Evolutionary conservation across 345 rosid genomes (phyloP).

Genomic region (Populus pruinosa): DNA sequence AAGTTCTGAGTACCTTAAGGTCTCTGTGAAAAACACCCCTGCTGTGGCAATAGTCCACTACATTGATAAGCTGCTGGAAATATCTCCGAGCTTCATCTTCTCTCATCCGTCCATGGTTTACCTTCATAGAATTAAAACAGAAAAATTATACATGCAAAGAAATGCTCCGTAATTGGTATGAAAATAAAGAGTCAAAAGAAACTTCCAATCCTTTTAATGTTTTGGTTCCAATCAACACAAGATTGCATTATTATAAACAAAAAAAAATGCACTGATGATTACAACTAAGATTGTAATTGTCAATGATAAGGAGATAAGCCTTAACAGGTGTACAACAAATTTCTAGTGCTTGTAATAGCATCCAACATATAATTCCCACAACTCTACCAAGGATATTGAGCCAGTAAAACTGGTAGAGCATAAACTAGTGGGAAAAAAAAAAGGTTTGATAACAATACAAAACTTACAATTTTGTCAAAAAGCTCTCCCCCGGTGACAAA

Average conservation of each 20-base stretch:
- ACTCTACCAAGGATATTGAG: background rate
- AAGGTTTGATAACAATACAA: background rate
- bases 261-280: background rate
- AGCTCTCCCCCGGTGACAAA: slow-evolving; percentile 33
- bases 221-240: background rate
- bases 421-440: background rate
- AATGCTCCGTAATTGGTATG: background rate
- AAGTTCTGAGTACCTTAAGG: slow-evolving; percentile 60
- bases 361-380: background rate
- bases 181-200: background rate
- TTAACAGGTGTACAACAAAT: background rate
- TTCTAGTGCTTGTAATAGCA: background rate
- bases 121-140: slow-evolving; percentile 39
- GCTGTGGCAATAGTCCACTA: slow-evolving; percentile 95
- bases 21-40: slow-evolving; percentile 98
- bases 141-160: background rate
- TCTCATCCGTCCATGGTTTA: slow-evolving; percentile 86
- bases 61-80: slow-evolving; percentile 94
- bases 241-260: background rate
- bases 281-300: background rate
- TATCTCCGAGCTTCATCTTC: slow-evolving; percentile 87
- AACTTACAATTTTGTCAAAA: slow-evolving; percentile 32
- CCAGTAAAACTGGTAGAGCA: background rate
- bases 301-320: background rate
- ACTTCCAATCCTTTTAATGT: background rate